Conservation (phyloP, 1,284 basidiomycete species). For the Ustilago bromivora region DNA sequence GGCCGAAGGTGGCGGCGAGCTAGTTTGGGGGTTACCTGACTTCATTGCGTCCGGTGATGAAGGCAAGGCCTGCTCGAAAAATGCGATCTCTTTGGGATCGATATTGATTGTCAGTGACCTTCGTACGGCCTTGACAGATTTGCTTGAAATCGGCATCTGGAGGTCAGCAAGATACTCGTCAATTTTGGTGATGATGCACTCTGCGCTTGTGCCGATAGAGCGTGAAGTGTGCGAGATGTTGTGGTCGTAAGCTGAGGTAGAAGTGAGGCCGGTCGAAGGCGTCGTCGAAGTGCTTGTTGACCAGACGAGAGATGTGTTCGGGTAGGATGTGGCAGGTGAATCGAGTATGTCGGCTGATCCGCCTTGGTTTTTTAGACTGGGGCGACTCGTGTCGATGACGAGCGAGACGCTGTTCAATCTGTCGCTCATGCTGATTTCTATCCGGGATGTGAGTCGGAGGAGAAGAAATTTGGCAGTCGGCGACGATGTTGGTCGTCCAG, state of each 20-base stretch:
- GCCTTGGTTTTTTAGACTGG: neutral
- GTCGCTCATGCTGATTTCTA: constrained; percentile 7
- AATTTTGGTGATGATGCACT: constrained; percentile 37
- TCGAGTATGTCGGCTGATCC: neutral
- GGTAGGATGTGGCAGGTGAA: constrained; percentile 2
- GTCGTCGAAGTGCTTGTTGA: constrained; percentile 7
- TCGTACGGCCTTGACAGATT: neutral
- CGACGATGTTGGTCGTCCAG: neutral
- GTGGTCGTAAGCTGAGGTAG: neutral
- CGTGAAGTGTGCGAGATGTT: neutral
- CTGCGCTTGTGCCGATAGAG: neutral
- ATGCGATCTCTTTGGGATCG: neutral
- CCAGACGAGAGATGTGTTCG: constrained; percentile 1
- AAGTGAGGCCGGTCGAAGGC: constrained; percentile 7
- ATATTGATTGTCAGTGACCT: constrained; percentile 12
- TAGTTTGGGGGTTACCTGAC: neutral
- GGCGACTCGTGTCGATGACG: constrained; percentile 41
- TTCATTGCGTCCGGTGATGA: constrained; percentile 5
- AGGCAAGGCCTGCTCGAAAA: constrained; percentile 11
- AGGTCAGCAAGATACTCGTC: constrained; percentile 42
- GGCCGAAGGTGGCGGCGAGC: neutral
- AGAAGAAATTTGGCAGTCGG: neutral
- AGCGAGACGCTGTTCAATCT: constrained; percentile 8
- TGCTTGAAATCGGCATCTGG: neutral
- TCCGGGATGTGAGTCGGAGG: neutral